Evolutionary conservation across 805 yeast species (phyloP).

Genomic region (Yarrowia sp.): DNA sequence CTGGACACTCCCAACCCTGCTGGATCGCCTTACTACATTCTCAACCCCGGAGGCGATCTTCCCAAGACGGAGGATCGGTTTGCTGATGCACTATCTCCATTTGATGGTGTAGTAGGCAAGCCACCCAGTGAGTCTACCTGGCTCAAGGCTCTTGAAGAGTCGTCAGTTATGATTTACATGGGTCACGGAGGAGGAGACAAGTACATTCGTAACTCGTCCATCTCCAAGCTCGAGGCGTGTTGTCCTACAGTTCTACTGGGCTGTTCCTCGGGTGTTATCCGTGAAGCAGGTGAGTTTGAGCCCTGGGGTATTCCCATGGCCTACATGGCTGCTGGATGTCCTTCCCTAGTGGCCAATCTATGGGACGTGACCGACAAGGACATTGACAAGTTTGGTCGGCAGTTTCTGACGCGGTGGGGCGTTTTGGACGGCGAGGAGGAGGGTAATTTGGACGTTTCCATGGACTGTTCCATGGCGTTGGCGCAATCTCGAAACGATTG

Average conservation of each 20-base stretch:
- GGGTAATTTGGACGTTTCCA: neutral
- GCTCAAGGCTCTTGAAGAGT: conserved; percentile 42
- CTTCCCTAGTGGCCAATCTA: conserved; percentile 76
- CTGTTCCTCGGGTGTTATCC: conserved; percentile 79
- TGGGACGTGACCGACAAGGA: conserved; percentile 99
- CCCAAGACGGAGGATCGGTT: conserved; percentile 53
- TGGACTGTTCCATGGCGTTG: conserved; percentile 48
- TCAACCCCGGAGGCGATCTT: conserved; percentile 84
- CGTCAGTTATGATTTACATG: conserved; percentile 65
- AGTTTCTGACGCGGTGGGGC: conserved; percentile 67
- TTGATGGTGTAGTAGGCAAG: conserved; percentile 42
- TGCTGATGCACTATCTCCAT: conserved; percentile 49
- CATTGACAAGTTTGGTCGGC: conserved; percentile 71
- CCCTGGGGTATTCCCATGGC: conserved; percentile 75
- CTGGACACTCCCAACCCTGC: conserved; percentile 40
- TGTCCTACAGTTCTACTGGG: conserved; percentile 64
- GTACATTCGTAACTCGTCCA: conserved; percentile 55
- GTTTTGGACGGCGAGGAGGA: conserved; percentile 39
- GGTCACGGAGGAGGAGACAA: conserved; percentile 99
- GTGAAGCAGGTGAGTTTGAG: conserved; percentile 56
- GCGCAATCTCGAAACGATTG: conserved; percentile 63
- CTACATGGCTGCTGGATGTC: conserved; percentile 77
- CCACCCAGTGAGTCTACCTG: conserved; percentile 61
- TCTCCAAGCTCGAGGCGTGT: conserved; percentile 46
- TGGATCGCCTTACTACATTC: conserved; percentile 48